Evolutionary conservation across 257 asterid species (phyloP), one percentile per base, ranked within the genome.

Genomic region (Eustoma russellianum): DNA sequence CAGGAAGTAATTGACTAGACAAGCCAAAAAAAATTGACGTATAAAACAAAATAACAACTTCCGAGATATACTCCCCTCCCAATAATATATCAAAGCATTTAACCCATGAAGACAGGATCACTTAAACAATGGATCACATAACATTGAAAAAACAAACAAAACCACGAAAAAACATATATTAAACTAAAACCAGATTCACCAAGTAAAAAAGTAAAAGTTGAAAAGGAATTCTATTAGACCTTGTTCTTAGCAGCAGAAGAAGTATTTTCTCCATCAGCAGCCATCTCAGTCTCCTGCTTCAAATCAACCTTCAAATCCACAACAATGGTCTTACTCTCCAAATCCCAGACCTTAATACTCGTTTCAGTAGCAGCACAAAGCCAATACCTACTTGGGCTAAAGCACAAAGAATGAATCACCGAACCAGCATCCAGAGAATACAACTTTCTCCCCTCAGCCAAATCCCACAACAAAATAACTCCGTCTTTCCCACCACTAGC

Each of bases 401-500:
- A 85, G 60, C 89, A 79, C 8, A 85, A 59, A 1, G 95, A 59
- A 44, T 85, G 86, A 7, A 85, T 70, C 33, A 82, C 76, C 0
- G 87, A 75, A 0, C 86, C 86, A n/a, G 87, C 83, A 45, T 82
- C 89, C 70, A 85, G 55, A 10, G 81, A 75, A 64, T 79, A 82
- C 4, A 85, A 48, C 66, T 54, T 78, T 81, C 78, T 85, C 44
- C 93, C 95, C 62, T 79, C 89, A 0, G 81, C 72, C 81, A 82
- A 71, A 68, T 85, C 95, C 95, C 95, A 85, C 28, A 82, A 74
- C 74, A 85, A 66, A 40, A 85, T 71, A 41, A 78, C 80, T 1
- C 93, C 89, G 53, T 85, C 95, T 56, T 85, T 82, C 33, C 95
- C 93, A 0, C 93, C 93, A 40, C 95, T 85, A 0, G 95, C 95